Conservation (phyloP, 2,329 filamentous ascomycete species). For the Acrocalymma vagum region DNA sequence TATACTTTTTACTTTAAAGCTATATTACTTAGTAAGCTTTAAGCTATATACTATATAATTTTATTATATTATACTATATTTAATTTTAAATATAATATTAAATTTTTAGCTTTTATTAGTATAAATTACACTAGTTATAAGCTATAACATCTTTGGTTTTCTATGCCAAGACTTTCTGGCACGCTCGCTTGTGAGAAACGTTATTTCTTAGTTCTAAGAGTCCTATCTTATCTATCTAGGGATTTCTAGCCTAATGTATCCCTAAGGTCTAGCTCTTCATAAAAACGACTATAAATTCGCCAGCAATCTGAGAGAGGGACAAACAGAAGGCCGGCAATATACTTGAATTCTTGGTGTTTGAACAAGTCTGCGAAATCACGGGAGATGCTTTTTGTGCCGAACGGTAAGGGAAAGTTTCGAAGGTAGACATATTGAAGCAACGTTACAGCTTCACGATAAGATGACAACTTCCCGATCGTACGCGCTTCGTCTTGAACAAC, state of each 20-base stretch:
- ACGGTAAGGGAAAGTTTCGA: conserved; percentile 3
- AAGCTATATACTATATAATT: too few relatives aligned
- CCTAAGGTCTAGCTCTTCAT: conserved; percentile 4
- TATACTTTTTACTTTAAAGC: too few relatives aligned
- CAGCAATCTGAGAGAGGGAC: conserved; percentile 8
- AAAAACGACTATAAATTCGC: conserved; percentile 15
- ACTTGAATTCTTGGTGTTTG: conserved; percentile 8
- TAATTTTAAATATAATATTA: too few relatives aligned
- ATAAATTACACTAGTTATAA: too few relatives aligned
- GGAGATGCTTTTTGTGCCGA: conserved; percentile 7
- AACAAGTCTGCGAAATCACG: conserved; percentile 13
- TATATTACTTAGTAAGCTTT: too few relatives aligned
- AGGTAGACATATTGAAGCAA: conserved; percentile 15
- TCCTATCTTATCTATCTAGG: conserved; percentile 5
- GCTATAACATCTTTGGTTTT: too few relatives aligned
- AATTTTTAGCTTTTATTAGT: too few relatives aligned
- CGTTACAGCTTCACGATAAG: conserved; percentile 16
- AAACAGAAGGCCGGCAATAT: conserved; percentile 14
- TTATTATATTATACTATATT: too few relatives aligned
- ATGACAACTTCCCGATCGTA: conserved; percentile 12
- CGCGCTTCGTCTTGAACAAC: conserved; percentile 15
- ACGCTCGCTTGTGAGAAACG: too few relatives aligned
- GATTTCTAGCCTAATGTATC: conserved; percentile 16
- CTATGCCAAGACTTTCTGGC: too few relatives aligned
- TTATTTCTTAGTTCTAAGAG: not conserved